These are phyloP conservation scores for Cymodocea nodosa DNA, from an alignment of 116 monocot species.

Conservation along the genomic window DNA sequence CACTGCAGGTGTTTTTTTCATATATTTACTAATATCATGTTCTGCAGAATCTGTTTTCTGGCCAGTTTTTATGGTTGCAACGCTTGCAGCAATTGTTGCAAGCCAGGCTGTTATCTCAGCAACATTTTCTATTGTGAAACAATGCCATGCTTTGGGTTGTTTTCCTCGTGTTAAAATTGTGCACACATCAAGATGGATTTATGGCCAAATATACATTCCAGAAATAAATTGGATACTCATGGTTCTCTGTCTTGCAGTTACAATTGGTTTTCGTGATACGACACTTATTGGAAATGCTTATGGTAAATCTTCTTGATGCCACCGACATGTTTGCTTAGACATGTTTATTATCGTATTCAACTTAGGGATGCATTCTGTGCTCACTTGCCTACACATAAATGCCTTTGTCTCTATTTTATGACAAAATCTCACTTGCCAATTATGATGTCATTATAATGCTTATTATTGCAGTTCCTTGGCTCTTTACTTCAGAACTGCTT, in stretches of 20 bases:
- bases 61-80: constrained; percentile 48
- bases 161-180: constrained; percentile 62
- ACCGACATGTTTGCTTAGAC: no score
- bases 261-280: constrained; percentile 42
- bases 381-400: no score
- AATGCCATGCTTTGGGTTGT: constrained; percentile 47
- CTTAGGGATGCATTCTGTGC: no score
- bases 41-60: constrained; percentile 53
- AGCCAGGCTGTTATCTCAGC: constrained; percentile 64
- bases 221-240: constrained; percentile 70
- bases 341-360: no score
- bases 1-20: background rate
- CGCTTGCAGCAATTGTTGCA: constrained; percentile 54
- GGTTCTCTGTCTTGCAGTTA: constrained; percentile 51
- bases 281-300: constrained; percentile 54
- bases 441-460: no score
- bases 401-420: no score
- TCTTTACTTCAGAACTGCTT: background rate
- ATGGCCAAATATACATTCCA: constrained; percentile 60
- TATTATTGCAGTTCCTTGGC: background rate
- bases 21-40: constrained; percentile 2
- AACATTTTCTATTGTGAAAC: constrained; percentile 56
- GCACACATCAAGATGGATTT: constrained; percentile 49
- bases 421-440: no score
- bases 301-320: constrained; percentile 19